These are phyloP conservation scores for Epichloe sibirici DNA, from an alignment of 2,329 filamentous ascomycete genomes.

Conservation along the genomic window DNA sequence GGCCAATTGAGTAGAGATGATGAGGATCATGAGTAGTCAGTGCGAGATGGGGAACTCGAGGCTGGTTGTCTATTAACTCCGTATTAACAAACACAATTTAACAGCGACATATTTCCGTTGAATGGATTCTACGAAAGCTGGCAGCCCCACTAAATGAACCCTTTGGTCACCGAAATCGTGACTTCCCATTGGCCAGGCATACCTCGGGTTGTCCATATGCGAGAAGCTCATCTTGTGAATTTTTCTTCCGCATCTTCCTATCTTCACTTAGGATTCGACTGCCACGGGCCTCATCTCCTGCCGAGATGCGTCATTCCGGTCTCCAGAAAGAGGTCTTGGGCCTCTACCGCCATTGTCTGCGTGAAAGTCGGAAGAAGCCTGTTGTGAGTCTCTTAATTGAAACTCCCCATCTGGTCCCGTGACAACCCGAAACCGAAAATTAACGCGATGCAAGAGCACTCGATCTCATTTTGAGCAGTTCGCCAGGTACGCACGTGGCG, in stretches of 20 bases:
- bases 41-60: too few relatives aligned
- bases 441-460: slow-evolving; percentile 4
- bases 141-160: too few relatives aligned
- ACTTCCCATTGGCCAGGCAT: background rate
- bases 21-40: background rate
- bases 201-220: background rate
- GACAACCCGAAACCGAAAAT: background rate
- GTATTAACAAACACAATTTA: too few relatives aligned
- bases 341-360: slow-evolving; percentile 74
- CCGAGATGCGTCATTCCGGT: slow-evolving; percentile 13
- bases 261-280: background rate
- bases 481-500: slow-evolving; percentile 37
- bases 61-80: too few relatives aligned
- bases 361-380: slow-evolving; percentile 72
- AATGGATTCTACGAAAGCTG: too few relatives aligned
- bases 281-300: background rate
- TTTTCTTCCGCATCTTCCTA: background rate
- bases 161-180: too few relatives aligned
- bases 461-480: slow-evolving; percentile 48
- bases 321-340: slow-evolving; percentile 6
- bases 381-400: slow-evolving; percentile 31
- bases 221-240: background rate
- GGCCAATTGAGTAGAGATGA: background rate
- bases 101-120: too few relatives aligned
- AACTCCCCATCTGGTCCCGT: background rate